Base-by-base conservation (phyloP, 1,284 basidiomycete species). In the Austroboletus niveus region DNA sequence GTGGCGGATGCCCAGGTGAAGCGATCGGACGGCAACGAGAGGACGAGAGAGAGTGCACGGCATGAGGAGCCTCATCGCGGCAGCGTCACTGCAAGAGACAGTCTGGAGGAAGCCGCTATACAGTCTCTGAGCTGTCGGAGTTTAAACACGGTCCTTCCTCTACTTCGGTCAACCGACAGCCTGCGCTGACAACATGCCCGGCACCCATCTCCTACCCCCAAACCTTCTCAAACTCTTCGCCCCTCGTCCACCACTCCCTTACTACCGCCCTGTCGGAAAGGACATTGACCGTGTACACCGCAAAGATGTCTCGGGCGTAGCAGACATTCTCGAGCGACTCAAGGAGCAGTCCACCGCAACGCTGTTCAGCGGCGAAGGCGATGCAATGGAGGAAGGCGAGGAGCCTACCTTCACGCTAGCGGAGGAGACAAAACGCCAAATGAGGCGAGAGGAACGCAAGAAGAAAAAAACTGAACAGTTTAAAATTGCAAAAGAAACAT, bases 141-240 rank as follows among this genome's bases (percentile, higher is more conserved):
- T 66, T 68, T 69, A 45, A 66, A 66, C 31, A 34, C 20, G 32
- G 42, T 38, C n/a, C 39, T 14, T 30, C 22, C 44, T 64, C 54
- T 48, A 41, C 48, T 53, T 51, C 47, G 20, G 52, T n/a, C 44
- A 52, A 27, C 40, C 15, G 24, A 40, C 45, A 39, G n/a, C 31
- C 39, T 22, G 42, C 31, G 43, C 47, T 34, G 50, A 56, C 62
- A 62, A 58, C 40, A 89, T 89, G 87, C 87, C 87, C 30, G 87
- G 87, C 44, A 94, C 92, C 8, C 88, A 94, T 72, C 79, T 95
- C 38, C 81, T 98, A 41, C 94, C 94, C 7, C 92, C 93, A 9
- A 96, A 97, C 71, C 83, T 98, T 47, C 83, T 97, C 69, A 92
- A 94, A 70, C 87, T 98, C 59, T 98, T 98, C 68, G 89, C 93